These are phyloP conservation scores for Pneumocystis carinii DNA, from an alignment of 1,139 yeast species.

Conservation along the genomic window DNA sequence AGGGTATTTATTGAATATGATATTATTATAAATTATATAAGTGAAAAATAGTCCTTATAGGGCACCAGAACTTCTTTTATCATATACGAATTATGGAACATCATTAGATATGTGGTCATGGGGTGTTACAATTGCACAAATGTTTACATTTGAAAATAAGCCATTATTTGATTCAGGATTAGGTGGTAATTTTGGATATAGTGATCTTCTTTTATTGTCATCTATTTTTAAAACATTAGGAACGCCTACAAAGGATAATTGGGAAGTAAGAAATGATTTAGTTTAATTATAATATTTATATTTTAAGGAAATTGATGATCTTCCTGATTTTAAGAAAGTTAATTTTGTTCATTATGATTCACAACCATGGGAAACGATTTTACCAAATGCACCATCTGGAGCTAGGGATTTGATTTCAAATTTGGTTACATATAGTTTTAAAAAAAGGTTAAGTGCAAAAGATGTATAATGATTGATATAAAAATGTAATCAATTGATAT, in stretches of 20 bases:
- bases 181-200: background rate
- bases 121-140: constrained; percentile 1
- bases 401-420: background rate
- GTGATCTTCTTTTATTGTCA: constrained; percentile 1
- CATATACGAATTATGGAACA: background rate
- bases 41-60: background rate
- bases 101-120: background rate
- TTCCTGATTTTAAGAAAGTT: constrained; percentile 1
- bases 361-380: background rate
- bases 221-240: constrained; percentile 1
- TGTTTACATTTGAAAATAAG: background rate
- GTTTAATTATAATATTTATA: background rate
- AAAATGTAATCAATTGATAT: background rate
- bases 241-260: background rate
- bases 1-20: background rate
- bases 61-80: constrained; percentile 1
- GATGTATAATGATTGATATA: background rate
- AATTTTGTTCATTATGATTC: background rate
- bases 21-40: background rate
- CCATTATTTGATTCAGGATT: background rate
- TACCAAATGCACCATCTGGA: background rate
- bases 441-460: background rate
- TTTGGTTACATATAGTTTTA: background rate
- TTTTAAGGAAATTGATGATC: background rate
- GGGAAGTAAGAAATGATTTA: background rate